These are phyloP conservation scores for Eragrostis tef DNA, from an alignment of 202 grass and related monocot genomes.

Conservation along the genomic window DNA sequence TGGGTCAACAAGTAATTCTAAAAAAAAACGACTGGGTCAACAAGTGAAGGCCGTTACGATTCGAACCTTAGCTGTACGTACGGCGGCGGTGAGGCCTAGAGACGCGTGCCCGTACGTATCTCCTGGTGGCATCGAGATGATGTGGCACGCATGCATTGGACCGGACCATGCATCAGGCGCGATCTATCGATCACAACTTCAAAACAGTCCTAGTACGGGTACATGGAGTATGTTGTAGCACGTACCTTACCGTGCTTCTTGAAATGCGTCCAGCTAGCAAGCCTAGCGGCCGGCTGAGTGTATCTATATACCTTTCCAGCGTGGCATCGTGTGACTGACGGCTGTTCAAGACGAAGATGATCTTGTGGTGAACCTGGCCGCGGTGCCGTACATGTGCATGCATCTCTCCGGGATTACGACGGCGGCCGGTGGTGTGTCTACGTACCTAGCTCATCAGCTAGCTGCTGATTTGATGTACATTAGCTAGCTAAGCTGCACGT, in stretches of 20 bases:
- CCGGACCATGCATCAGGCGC: neutral
- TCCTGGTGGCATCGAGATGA: neutral
- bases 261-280: neutral
- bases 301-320: neutral
- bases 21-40: neutral
- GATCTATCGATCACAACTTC: no score
- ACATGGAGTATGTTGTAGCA: neutral
- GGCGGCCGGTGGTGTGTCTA: no score
- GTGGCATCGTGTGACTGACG: no score
- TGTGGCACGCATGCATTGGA: neutral
- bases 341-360: no score
- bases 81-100: neutral
- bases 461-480: no score
- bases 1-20: neutral
- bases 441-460: no score
- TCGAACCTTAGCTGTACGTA: neutral
- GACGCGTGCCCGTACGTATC: neutral
- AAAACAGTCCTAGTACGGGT: no score
- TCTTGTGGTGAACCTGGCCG: no score
- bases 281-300: neutral
- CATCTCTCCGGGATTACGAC: no score
- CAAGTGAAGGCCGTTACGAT: neutral
- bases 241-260: neutral
- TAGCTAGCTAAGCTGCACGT: no score
- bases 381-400: no score